Conservation (phyloP, 306 rosid species). For the Acacia crassicarpa region DNA sequence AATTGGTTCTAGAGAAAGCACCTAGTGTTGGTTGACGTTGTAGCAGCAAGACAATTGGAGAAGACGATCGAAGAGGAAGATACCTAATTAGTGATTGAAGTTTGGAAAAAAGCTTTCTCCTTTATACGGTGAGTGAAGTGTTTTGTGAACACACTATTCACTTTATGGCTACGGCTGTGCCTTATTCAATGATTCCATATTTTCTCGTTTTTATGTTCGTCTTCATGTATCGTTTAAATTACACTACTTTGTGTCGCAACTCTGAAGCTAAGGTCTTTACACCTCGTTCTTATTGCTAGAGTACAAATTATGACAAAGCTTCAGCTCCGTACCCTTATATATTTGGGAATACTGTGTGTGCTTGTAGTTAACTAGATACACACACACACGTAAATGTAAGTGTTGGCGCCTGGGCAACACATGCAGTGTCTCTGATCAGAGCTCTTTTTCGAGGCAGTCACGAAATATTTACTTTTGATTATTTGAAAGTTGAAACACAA, state of each 20-base stretch:
- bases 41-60: background rate
- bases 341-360: background rate
- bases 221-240: background rate
- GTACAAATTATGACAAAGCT: background rate
- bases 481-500: slow-evolving; percentile 36
- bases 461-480: slow-evolving; percentile 31
- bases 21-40: background rate
- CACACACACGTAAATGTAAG: background rate
- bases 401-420: slow-evolving; percentile 51
- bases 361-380: background rate
- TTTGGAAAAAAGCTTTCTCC: background rate
- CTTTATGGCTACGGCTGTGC: background rate
- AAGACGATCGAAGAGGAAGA: background rate
- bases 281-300: background rate
- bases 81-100: background rate
- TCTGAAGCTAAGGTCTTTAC: background rate
- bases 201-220: background rate
- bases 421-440: slow-evolving; percentile 74
- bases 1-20: slow-evolving; percentile 5
- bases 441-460: slow-evolving; percentile 83
- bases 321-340: background rate
- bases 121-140: background rate
- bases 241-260: background rate
- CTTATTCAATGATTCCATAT: slow-evolving; percentile 10
- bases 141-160: slow-evolving; percentile 24